These are phyloP conservation scores for Beta macrorhiza DNA, from an alignment of 179 eudicot species.

Conservation along the genomic window DNA sequence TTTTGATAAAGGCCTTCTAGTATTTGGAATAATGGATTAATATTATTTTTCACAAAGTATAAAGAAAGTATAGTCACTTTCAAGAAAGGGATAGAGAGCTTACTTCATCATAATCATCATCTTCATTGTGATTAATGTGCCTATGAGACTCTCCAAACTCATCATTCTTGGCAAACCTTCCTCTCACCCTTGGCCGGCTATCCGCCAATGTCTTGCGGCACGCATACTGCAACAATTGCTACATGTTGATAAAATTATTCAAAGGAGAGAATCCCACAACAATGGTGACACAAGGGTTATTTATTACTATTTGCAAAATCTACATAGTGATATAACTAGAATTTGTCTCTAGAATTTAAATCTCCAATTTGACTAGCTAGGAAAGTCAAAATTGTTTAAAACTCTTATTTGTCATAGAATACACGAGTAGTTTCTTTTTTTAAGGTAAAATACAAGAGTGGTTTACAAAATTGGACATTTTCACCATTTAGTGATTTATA, in stretches of 20 bases:
- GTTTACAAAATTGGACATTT: no score
- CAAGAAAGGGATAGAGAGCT: conserved; percentile 9
- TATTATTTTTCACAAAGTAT: no score
- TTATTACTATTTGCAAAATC: no score
- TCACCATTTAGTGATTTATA: no score
- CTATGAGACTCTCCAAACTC: conserved; percentile 56
- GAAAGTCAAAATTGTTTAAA: no score
- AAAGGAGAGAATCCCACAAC: neutral
- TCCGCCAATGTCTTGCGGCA: conserved; percentile 96
- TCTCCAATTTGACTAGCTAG: no score
- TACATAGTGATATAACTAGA: neutral
- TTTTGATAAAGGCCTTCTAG: no score
- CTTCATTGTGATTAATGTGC: conserved; percentile 50
- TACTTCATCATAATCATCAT: conserved; percentile 69
- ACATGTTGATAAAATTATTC: neutral
- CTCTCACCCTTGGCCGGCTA: conserved; percentile 88
- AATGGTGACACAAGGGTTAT: neutral
- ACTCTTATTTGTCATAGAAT: neutral
- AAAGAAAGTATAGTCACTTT: no score
- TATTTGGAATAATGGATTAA: no score
- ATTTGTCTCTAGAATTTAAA: no score
- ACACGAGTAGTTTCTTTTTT: neutral
- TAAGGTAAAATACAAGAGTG: no score
- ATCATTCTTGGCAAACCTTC: conserved; percentile 91
- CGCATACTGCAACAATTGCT: conserved; percentile 54